Conservation (phyloP, 352 stramenopile genomes). For the Phytophthora sp. region DNA sequence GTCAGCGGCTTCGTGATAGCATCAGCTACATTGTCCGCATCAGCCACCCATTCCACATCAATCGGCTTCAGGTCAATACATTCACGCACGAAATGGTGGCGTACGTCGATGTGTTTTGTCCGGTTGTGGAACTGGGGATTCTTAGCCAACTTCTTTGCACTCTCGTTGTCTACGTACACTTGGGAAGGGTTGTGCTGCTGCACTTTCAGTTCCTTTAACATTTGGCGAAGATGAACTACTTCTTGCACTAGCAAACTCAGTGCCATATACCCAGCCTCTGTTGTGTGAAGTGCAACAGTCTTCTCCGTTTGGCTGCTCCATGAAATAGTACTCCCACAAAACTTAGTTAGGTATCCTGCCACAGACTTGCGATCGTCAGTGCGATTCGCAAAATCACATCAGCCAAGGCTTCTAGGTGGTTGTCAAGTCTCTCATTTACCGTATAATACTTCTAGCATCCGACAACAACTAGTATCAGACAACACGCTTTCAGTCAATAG, state of each 20-base stretch:
- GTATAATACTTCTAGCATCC: no score
- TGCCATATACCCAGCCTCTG: no score
- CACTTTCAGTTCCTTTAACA: constrained; percentile 27
- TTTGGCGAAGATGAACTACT: constrained; percentile 27
- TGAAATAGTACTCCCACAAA: constrained; percentile 26
- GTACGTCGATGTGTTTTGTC: constrained; percentile 37
- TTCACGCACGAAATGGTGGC: no score
- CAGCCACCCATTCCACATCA: constrained; percentile 17
- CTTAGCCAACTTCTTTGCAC: constrained; percentile 27
- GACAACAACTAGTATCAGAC: no score
- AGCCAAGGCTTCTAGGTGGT: no score
- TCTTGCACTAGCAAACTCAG: no score
- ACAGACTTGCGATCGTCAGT: constrained; percentile 31
- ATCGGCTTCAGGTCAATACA: constrained; percentile 23
- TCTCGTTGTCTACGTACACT: constrained; percentile 33
- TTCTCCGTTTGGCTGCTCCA: no score
- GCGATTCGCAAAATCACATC: constrained; percentile 28
- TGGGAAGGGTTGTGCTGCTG: constrained; percentile 10
- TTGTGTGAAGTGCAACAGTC: no score
- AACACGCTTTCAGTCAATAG: no score
- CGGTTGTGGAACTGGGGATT: constrained; percentile 23
- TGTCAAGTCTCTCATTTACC: no score
- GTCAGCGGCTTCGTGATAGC: constrained; percentile 23
- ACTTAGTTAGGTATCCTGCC: constrained; percentile 24
- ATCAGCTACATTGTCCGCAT: constrained; percentile 32